These are phyloP conservation scores for Penicillium polonicum DNA, from an alignment of 2,329 filamentous ascomycete genomes.

Conservation along the genomic window DNA sequence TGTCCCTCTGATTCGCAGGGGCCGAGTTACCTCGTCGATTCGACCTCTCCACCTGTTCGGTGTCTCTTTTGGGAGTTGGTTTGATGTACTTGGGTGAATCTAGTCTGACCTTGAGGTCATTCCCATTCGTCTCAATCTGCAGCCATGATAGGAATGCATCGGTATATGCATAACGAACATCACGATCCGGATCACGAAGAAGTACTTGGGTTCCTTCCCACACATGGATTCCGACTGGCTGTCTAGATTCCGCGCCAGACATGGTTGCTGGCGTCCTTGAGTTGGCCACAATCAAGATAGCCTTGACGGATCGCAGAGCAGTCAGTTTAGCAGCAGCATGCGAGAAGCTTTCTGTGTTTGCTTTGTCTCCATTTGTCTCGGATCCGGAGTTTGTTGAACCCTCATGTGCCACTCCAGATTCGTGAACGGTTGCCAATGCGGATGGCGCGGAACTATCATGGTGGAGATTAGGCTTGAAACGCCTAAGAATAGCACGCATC, in stretches of 20 bases:
- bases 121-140: conserved; percentile 69
- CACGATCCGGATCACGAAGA: conserved; percentile 72
- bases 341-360: conserved; percentile 57
- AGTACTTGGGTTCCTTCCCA: conserved; percentile 99
- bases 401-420: conserved; percentile 13
- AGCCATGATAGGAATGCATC: conserved; percentile 85
- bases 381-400: conserved; percentile 18
- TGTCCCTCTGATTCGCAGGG: conserved; percentile 60
- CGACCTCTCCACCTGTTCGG: conserved; percentile 38
- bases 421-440: conserved; percentile 32
- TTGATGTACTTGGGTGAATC: conserved; percentile 48
- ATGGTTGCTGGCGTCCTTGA: conserved; percentile 58
- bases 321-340: conserved; percentile 60
- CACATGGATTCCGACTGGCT: conserved; percentile 72
- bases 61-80: conserved; percentile 45
- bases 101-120: conserved; percentile 66
- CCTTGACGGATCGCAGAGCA: conserved; percentile 76
- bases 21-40: conserved; percentile 67
- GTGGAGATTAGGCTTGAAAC: conserved; percentile 65
- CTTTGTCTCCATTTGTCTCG: conserved; percentile 45
- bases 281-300: conserved; percentile 80
- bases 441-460: conserved; percentile 47
- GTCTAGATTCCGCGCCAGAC: conserved; percentile 66
- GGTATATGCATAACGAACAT: conserved; percentile 79
- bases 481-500: conserved; percentile 74